A percentile compares a stretch with the other conserved stretches of the same genome.
Evolutionary conservation across 2,329 filamentous ascomycete genomes (phyloP).

Genomic region (Karstenula rhodostoma): DNA sequence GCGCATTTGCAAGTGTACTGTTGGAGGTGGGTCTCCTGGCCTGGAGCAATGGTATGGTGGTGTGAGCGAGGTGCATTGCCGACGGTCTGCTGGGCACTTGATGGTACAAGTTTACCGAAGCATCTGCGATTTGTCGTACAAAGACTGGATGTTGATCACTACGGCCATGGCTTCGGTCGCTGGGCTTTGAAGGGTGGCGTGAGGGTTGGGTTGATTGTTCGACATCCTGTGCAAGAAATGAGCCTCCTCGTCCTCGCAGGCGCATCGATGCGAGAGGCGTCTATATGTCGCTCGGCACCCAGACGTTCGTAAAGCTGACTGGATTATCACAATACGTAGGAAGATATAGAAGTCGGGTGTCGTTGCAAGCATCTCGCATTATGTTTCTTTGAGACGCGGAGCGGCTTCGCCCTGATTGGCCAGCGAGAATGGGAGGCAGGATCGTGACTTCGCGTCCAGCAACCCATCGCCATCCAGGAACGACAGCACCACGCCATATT

Average conservation of each 20-base stretch:
- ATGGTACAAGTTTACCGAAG: background rate
- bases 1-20: background rate
- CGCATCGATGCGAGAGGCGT: background rate
- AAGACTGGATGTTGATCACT: background rate
- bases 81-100: background rate
- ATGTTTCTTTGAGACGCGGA: background rate
- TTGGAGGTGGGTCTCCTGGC: background rate
- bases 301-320: too few species aligned
- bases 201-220: background rate
- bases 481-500: background rate
- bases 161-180: background rate
- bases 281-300: background rate
- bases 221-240: background rate
- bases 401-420: constrained; percentile 8
- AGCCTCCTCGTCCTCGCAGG: background rate
- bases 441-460: constrained; percentile 28
- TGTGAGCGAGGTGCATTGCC: background rate
- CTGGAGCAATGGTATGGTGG: background rate
- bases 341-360: too few species aligned
- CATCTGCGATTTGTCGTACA: background rate
- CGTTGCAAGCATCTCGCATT: too few species aligned
- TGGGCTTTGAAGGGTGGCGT: background rate
- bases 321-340: too few species aligned
- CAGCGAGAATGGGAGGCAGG: constrained; percentile 3
- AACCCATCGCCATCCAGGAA: constrained; percentile 5